Evolutionary conservation across 495 filamentous ascomycete genomes (phyloP).

Genomic region (Jackrogersella multiformis): DNA sequence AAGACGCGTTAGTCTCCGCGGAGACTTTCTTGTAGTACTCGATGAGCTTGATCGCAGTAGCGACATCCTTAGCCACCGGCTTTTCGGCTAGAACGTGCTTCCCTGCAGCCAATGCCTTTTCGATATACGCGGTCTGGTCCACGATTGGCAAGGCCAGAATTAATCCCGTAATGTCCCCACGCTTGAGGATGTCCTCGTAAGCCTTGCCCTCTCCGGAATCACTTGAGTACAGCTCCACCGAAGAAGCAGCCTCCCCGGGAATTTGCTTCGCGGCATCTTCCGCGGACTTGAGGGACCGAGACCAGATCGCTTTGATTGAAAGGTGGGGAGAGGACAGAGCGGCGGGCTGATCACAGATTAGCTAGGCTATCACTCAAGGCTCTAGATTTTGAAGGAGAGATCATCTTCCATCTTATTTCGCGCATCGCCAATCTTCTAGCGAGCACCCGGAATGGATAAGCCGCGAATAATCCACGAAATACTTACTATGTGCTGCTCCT

Average conservation of each 20-base stretch:
- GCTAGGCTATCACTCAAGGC: constrained; percentile 22
- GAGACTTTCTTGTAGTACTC: constrained; percentile 66
- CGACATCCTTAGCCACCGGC: constrained; percentile 75
- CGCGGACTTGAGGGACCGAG: constrained; percentile 62
- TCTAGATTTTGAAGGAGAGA: constrained; percentile 12
- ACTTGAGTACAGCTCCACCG: constrained; percentile 66
- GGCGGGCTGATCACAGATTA: constrained; percentile 54
- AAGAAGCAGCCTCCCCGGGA: constrained; percentile 37
- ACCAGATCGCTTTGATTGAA: constrained; percentile 69
- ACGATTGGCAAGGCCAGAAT: constrained; percentile 75
- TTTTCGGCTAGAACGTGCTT: constrained; percentile 90
- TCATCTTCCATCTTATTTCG: not conserved
- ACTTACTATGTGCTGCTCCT: constrained; percentile 55
- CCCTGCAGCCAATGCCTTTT: constrained; percentile 69
- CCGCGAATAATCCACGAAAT: not conserved
- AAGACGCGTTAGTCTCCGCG: constrained; percentile 55
- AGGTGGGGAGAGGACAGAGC: constrained; percentile 57
- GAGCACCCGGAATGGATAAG: not conserved
- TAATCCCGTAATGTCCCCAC: constrained; percentile 72
- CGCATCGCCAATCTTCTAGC: not conserved
- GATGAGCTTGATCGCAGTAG: constrained; percentile 68
- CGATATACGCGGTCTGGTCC: constrained; percentile 65
- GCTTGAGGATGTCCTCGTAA: constrained; percentile 69
- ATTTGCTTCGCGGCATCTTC: constrained; percentile 47
- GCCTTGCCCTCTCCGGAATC: constrained; percentile 64